phyloP scores from a whole-genome alignment of 2,329 filamentous ascomycete genomes.

The Allantophomopsis lycopodina region DNA sequence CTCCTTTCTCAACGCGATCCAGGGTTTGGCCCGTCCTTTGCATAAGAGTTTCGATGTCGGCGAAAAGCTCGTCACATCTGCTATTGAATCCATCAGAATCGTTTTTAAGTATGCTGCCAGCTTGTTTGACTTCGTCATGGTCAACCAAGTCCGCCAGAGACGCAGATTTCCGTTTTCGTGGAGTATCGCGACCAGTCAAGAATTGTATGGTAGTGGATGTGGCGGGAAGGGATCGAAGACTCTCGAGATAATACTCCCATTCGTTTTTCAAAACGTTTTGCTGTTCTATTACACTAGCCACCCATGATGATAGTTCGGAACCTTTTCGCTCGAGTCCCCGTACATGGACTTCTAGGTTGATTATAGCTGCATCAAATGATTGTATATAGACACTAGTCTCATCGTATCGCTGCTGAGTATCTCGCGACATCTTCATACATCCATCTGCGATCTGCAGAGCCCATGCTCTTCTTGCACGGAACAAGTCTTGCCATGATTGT shows the following conservation, averaged over 20 bases:
- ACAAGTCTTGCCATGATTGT: constrained; percentile 78
- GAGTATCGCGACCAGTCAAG: constrained; percentile 37
- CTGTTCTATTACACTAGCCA: constrained; percentile 51
- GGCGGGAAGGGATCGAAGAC: constrained; percentile 50
- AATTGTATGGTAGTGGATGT: constrained; percentile 52
- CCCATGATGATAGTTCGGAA: constrained; percentile 57
- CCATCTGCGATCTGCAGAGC: constrained; percentile 55
- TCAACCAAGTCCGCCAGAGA: constrained; percentile 69
- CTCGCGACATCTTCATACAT: constrained; percentile 49
- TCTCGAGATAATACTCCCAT: constrained; percentile 55
- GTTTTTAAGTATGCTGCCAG: constrained; percentile 48
- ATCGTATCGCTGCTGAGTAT: constrained; percentile 49
- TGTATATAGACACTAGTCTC: constrained; percentile 67
- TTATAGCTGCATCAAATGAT: constrained; percentile 72
- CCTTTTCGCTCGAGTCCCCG: constrained; percentile 60
- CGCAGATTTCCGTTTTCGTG: constrained; percentile 30
- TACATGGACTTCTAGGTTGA: constrained; percentile 68
- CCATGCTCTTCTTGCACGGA: constrained; percentile 71
- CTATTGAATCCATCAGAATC: constrained; percentile 44
- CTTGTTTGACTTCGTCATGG: constrained; percentile 55
- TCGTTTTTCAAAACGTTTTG: constrained; percentile 47
- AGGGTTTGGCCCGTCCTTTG: constrained; percentile 46
- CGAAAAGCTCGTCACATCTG: constrained; percentile 47
- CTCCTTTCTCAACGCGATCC: constrained; percentile 46
- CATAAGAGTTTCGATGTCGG: constrained; percentile 43